Evolutionary conservation across 176 grass and related monocot species (phyloP), one percentile per base, ranked within the genome.

Genomic region (Oryza meyeriana): DNA sequence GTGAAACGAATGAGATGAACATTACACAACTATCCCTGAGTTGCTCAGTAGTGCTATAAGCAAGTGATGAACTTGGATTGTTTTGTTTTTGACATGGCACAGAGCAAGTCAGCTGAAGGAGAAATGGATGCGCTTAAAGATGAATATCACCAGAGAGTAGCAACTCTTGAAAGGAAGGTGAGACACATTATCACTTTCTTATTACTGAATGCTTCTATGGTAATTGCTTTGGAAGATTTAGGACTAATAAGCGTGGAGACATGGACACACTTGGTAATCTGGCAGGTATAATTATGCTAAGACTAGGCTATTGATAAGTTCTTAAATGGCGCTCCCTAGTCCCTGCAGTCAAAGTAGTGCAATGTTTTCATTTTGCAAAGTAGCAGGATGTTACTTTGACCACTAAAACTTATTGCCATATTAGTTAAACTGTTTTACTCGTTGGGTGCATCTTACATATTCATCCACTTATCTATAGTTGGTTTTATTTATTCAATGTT

Each of bases 121-220:
- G 97, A 99, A 79, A 86, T 96, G 74, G 97, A 99, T 68, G 81
- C 83, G 0, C 87, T 99, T 66, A 93, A 89, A 73, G 97, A 99
- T 45, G 97, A 99, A 92, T 99, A 90, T 83, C 93, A 96, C 78
- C 97, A 96, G 58, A 93, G 91, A 71, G 93, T 99, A 69, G 68
- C 97, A 83, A 94, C 93, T 83, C 97, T 99, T 92, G 97, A 99
- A 90, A 96, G 97, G 77, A 99, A 99, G 97, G 97, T 96, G 69
- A 62, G 61, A 42, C 47, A 61, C 27, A 55, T 72, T 72, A 32
- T 70, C 52, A 64, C 33, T 38, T 78, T n/a, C 8, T 28, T 76
- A 64, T 42, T 81, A 31, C 39, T 24, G 4, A 34, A 71, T 72
- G 28, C 33, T 68, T 68, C 42, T 52, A 72, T 66, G 44, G 5